Percentiles rank a stretch among this genome's conserved stretches.
phyloP scores from a whole-genome alignment of 2,329 filamentous ascomycete genomes.

The Colletotrichum sp. region DNA sequence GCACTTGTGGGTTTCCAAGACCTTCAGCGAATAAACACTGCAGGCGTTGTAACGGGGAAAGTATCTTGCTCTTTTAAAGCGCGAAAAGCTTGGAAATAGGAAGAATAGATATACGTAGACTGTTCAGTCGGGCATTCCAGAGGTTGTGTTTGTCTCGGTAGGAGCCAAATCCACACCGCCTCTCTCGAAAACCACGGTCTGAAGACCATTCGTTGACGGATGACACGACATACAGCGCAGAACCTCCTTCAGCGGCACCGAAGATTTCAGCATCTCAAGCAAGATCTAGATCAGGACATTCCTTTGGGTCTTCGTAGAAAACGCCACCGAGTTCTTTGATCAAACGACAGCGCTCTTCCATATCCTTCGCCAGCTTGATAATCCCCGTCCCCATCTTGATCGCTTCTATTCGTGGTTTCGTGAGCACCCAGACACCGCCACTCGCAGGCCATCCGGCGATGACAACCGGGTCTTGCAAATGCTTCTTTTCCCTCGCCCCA shows the following conservation, averaged over 20 bases:
- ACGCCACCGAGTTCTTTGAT: not conserved
- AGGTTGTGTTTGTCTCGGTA: not conserved
- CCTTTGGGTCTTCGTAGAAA: not conserved
- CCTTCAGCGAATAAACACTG: not conserved
- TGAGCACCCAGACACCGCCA: not conserved
- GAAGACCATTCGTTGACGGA: not conserved
- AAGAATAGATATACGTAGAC: not conserved
- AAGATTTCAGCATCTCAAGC: not conserved
- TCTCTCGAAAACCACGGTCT: not conserved
- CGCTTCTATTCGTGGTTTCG: not conserved
- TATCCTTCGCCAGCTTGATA: not conserved
- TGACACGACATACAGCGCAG: not conserved
- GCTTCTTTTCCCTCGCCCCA: not conserved
- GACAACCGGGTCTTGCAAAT: not conserved
- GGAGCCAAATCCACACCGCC: not conserved
- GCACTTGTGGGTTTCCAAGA: fast-evolving
- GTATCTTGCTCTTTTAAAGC: not conserved
- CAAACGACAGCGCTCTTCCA: not conserved
- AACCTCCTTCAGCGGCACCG: not conserved
- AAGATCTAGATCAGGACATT: not conserved
- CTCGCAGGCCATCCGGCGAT: not conserved
- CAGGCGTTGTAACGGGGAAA: not conserved
- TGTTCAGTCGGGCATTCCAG: fast-evolving
- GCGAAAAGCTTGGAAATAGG: not conserved
- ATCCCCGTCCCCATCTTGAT: not conserved